Evolutionary conservation across 2,329 filamentous ascomycete genomes (phyloP).

Genomic region (Colletotrichum kahawae): DNA sequence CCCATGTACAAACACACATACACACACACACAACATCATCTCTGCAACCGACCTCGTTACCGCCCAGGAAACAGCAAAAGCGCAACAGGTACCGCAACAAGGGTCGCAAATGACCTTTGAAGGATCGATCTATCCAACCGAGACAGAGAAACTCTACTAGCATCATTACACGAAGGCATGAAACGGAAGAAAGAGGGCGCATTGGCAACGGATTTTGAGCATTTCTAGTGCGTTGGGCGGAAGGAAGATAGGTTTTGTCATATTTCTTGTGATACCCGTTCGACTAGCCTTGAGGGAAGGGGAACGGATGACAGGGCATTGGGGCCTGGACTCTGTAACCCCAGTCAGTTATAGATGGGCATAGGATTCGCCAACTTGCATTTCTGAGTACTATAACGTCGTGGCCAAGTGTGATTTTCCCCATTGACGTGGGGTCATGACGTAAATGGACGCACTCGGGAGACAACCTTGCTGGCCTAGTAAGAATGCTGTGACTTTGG

Average conservation of each 20-base stretch:
- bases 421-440: not conserved
- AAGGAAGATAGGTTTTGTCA: not conserved
- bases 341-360: not conserved
- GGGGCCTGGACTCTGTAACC: not conserved
- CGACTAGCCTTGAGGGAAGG: constrained; percentile 1
- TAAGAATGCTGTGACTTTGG: not conserved
- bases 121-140: not conserved
- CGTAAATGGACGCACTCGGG: not conserved
- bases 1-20: not conserved
- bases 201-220: not conserved
- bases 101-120: not conserved
- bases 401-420: not conserved
- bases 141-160: not conserved
- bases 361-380: not conserved
- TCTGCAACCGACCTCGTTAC: not conserved
- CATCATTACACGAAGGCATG: not conserved
- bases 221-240: constrained; percentile 11
- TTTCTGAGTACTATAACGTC: not conserved
- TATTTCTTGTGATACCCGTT: constrained; percentile 20
- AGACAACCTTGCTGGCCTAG: not conserved
- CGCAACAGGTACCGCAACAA: not conserved
- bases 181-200: not conserved
- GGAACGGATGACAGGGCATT: not conserved
- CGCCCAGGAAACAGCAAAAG: not conserved
- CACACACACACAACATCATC: not conserved